Base-by-base conservation (phyloP, 768 basidiomycete species). In the Rhizopogon salebrosus region DNA sequence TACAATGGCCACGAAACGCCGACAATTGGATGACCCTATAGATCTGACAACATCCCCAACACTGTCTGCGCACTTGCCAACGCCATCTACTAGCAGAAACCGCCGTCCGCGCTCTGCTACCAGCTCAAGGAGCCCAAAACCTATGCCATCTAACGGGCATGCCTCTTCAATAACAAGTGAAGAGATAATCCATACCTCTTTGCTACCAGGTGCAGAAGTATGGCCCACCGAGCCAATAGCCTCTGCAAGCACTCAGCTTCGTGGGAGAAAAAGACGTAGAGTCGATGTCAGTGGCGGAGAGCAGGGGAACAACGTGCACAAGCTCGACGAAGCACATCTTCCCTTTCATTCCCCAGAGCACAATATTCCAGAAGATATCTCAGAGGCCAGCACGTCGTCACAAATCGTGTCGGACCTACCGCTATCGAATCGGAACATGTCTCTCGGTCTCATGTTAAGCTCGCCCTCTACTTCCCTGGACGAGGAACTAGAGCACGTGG, bases 41-140 rank as follows among this genome's bases (percentile, higher is more conserved):
- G 54, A 57, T 51, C 55, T 55, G 51, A 52, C 60, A 10, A 24
- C 49, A 1, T 38, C 55, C 9, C 53, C 43, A 11, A 29, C 29
- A 22, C 3, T 29, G 5, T 8, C 38, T 20, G 9, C 41, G 23
- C n/a, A 18, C 11, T 26, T 53, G 1, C 55, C 53, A 16, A 48
- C 20, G 29, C 55, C 55, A n/a, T 49, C 39, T 13, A 54, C 55
- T 29, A 49, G 41, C 16, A 55, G 54, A 41, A 57, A 48, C 6
- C 46, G 24, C 22, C 35, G 14, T 29, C 46, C 40, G 22, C 46
- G 55, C 16, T 55, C 48, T 24, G 23, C 27, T 13, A 54, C 36
- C 9, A 37, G 38, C 4, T 54, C 55, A 8, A 55, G 55, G 24
- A 49, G 46, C 23, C 53, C 54, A 31, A 23, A 46, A 13, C 14